Evolutionary conservation across 352 stramenopile species (phyloP).

Genomic region (Globisporangium spinosum): DNA sequence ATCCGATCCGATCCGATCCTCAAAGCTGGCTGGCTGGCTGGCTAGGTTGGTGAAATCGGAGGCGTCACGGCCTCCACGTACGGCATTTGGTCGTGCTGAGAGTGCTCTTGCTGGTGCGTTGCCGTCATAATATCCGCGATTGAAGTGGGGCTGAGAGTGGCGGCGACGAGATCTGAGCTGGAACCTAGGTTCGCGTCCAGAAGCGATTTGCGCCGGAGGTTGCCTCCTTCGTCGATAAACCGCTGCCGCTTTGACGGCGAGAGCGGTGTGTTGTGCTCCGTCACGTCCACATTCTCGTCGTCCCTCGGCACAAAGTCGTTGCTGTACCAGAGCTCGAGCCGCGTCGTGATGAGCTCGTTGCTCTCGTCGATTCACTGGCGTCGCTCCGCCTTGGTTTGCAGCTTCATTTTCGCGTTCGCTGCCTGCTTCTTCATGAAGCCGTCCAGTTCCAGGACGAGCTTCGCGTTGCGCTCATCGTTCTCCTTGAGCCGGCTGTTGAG

Average conservation of each 20-base stretch:
- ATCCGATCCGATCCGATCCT: not conserved
- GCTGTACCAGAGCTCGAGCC: slow-evolving; percentile 31
- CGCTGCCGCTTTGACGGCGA: slow-evolving; percentile 37
- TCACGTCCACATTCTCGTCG: slow-evolving; percentile 29
- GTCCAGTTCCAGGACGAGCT: slow-evolving; percentile 4
- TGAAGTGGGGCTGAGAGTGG: not conserved
- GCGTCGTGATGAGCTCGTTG: slow-evolving; percentile 28
- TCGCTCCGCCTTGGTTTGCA: slow-evolving; percentile 27
- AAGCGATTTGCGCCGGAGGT: slow-evolving; percentile 33
- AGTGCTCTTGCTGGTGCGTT: not conserved
- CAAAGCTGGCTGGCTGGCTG: not conserved
- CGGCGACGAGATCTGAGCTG: not conserved
- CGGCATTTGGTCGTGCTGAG: not conserved
- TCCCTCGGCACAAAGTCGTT: slow-evolving; percentile 20
- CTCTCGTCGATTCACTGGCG: slow-evolving; percentile 30
- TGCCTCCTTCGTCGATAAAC: slow-evolving; percentile 48
- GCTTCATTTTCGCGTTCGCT: slow-evolving; percentile 35
- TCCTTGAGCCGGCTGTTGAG: slow-evolving; percentile 11
- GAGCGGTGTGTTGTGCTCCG: slow-evolving; percentile 29
- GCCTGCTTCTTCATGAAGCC: slow-evolving; percentile 9
- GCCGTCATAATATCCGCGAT: not conserved
- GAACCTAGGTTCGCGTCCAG: too few species aligned
- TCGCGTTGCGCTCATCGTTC: slow-evolving; percentile 2
- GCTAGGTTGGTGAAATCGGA: slow-evolving; percentile 8
- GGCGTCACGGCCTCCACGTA: slow-evolving; percentile 16